Evolutionary conservation across 2,329 filamentous ascomycete species (phyloP).

Genomic region (Pseudogymnoascus sp.): DNA sequence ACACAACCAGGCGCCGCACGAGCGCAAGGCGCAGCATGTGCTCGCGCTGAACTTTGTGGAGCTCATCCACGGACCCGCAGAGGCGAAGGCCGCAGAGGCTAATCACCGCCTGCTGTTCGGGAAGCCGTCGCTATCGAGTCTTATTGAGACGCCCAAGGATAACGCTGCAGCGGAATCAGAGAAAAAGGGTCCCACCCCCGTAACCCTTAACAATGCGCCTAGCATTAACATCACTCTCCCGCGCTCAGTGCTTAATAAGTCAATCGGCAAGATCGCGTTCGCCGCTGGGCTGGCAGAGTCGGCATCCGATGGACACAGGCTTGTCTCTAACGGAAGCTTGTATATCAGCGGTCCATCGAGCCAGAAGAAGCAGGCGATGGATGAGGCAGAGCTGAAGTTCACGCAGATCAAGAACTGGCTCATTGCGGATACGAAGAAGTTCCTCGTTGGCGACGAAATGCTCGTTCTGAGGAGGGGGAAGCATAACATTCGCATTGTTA

Average conservation of each 20-base stretch:
- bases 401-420: conserved; percentile 52
- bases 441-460: conserved; percentile 46
- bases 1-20: conserved; percentile 58
- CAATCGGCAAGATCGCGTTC: conserved; percentile 50
- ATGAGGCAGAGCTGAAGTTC: conserved; percentile 47
- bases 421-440: conserved; percentile 48
- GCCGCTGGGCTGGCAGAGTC: conserved; percentile 51
- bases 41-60: conserved; percentile 76
- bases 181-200: conserved; percentile 8
- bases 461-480: conserved; percentile 56
- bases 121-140: conserved; percentile 16
- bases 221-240: conserved; percentile 52
- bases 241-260: conserved; percentile 44
- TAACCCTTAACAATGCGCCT: conserved; percentile 38
- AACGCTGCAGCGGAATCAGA: background rate
- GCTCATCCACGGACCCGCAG: conserved; percentile 63
- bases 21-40: conserved; percentile 71
- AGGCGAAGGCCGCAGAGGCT: conserved; percentile 53
- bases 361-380: conserved; percentile 35
- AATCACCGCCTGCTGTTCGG: conserved; percentile 45
- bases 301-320: conserved; percentile 47
- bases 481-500: conserved; percentile 52
- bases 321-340: conserved; percentile 46
- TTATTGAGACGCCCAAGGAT: conserved; percentile 10
- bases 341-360: conserved; percentile 51